These are phyloP conservation scores for Candida anglica DNA, from an alignment of 805 yeast genomes.

Conservation along the genomic window DNA sequence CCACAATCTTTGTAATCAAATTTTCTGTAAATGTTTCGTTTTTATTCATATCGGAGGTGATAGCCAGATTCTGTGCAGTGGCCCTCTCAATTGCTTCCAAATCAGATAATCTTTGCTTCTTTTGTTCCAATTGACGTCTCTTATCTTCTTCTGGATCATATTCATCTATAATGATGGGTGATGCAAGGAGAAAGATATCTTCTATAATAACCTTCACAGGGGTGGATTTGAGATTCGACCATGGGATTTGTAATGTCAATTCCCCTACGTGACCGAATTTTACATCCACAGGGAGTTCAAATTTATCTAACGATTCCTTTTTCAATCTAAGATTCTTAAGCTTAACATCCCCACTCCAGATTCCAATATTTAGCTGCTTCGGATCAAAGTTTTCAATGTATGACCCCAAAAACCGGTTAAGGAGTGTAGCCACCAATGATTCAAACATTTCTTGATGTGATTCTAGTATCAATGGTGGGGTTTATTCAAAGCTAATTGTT, in stretches of 20 bases:
- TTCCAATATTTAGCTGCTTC: slow-evolving; percentile 89
- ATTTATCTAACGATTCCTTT: slow-evolving; percentile 83
- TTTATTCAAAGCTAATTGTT: no score
- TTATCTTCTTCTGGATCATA: slow-evolving; percentile 55
- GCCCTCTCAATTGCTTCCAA: slow-evolving; percentile 62
- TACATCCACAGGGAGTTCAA: slow-evolving; percentile 83
- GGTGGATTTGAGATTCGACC: slow-evolving; percentile 90
- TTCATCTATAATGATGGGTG: slow-evolving; percentile 62
- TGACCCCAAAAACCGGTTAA: slow-evolving; percentile 60
- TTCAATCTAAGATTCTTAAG: slow-evolving; percentile 72
- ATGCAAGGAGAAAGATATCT: slow-evolving; percentile 78
- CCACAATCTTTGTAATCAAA: slow-evolving; percentile 83
- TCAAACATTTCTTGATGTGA: slow-evolving; percentile 46
- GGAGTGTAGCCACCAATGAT: slow-evolving; percentile 58
- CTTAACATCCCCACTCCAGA: slow-evolving; percentile 97
- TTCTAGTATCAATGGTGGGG: background rate
- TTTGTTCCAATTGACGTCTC: slow-evolving; percentile 57
- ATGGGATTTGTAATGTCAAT: slow-evolving; percentile 87
- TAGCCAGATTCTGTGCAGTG: slow-evolving; percentile 20
- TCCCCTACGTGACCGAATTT: slow-evolving; percentile 88
- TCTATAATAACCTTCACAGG: slow-evolving; percentile 88
- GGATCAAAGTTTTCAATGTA: slow-evolving; percentile 96
- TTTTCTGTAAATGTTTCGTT: slow-evolving; percentile 85
- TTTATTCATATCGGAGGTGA: slow-evolving; percentile 37
- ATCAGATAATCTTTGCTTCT: slow-evolving; percentile 61